phyloP scores from a whole-genome alignment of 2,329 filamentous ascomycete species.

The Neofusicoccum laricinum region DNA sequence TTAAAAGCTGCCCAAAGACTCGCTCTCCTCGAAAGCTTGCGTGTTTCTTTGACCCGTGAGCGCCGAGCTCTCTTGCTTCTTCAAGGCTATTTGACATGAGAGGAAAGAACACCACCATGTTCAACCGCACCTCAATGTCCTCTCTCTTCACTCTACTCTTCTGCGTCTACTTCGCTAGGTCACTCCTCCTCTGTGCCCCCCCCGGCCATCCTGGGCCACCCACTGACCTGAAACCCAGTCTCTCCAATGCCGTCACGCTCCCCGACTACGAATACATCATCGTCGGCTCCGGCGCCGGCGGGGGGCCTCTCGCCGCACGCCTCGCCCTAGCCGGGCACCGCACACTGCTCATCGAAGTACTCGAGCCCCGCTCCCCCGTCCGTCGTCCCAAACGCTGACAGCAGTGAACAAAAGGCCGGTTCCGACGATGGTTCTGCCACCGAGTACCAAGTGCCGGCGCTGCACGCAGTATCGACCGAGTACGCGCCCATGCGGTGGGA shows the following conservation, averaged over 20 bases:
- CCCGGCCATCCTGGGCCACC: background rate
- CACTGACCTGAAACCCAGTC: background rate
- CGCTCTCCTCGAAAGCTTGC: background rate
- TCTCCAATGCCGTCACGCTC: background rate
- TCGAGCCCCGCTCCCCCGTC: too few species aligned
- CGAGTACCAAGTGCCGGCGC: slow-evolving; percentile 51
- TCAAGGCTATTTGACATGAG: background rate
- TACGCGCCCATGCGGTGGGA: slow-evolving; percentile 59
- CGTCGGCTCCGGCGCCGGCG: slow-evolving; percentile 59
- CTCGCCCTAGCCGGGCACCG: slow-evolving; percentile 58
- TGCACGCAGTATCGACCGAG: slow-evolving; percentile 54
- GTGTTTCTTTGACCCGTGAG: background rate
- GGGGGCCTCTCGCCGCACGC: slow-evolving; percentile 57
- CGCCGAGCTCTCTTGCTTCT: too few species aligned
- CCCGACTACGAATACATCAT: slow-evolving; percentile 59
- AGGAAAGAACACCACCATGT: too few species aligned
- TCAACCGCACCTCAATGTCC: too few species aligned
- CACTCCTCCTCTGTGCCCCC: background rate
- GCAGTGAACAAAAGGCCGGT: slow-evolving; percentile 43
- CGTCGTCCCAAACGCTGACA: too few species aligned
- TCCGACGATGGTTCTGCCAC: slow-evolving; percentile 52
- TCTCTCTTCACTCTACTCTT: background rate
- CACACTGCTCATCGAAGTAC: slow-evolving; percentile 55
- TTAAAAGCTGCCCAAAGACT: too few species aligned
- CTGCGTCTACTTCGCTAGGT: background rate